Percentiles rank a stretch among this genome's conserved stretches.
Conservation (phyloP, 1,284 basidiomycete species). For the Malassezia nana region DNA sequence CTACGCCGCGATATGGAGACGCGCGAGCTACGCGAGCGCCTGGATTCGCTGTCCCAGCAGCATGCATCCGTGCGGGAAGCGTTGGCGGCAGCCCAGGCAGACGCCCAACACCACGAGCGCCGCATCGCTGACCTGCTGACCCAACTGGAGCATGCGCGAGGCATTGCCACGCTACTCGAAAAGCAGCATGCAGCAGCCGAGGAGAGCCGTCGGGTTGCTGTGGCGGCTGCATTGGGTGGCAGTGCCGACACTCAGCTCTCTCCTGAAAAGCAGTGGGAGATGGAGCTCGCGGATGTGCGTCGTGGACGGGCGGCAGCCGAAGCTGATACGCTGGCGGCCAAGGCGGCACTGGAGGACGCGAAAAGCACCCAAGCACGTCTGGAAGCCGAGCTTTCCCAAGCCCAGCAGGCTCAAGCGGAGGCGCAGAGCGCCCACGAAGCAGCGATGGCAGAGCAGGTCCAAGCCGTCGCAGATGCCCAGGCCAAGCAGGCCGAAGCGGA, state of each 20-base stretch:
- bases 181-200: constrained; percentile 13
- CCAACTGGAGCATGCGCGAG: constrained; percentile 65
- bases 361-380: constrained; percentile 59
- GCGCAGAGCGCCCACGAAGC: constrained; percentile 65
- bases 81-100: constrained; percentile 66
- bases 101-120: constrained; percentile 67
- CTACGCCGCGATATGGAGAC: constrained; percentile 71
- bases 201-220: constrained; percentile 35
- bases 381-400: constrained; percentile 53
- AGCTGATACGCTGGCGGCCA: constrained; percentile 19
- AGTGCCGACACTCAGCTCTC: constrained; percentile 45
- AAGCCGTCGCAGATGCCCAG: constrained; percentile 56
- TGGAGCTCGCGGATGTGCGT: constrained; percentile 59
- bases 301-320: constrained; percentile 41
- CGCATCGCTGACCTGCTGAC: constrained; percentile 63
- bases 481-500: constrained; percentile 56
- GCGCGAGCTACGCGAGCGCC: constrained; percentile 62
- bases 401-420: constrained; percentile 53
- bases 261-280: constrained; percentile 68
- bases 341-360: constrained; percentile 51
- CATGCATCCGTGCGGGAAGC: constrained; percentile 63
- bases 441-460: constrained; percentile 52
- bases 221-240: constrained; percentile 21
- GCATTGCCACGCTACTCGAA: constrained; percentile 78
- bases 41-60: constrained; percentile 65